Conservation (phyloP, 495 filamentous ascomycete species). For the Podospora sp. region DNA sequence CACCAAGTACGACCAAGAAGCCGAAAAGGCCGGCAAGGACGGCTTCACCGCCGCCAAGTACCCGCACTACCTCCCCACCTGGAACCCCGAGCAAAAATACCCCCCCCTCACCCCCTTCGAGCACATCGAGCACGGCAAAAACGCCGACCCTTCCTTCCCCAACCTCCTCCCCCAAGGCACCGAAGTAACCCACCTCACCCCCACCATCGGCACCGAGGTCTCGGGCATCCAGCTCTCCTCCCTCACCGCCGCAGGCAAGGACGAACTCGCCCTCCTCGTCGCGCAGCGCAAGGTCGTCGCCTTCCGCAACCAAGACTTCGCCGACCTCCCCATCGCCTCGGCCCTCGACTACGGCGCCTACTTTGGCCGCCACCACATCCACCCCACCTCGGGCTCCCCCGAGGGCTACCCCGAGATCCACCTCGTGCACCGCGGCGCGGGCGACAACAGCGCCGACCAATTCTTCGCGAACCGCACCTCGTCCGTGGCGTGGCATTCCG, state of each 20-base stretch:
- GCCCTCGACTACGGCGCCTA: slow-evolving; percentile 73
- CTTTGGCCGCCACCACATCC: slow-evolving; percentile 83
- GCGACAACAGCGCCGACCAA: slow-evolving; percentile 57
- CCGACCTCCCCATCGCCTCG: slow-evolving; percentile 68
- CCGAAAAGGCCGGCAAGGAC: slow-evolving; percentile 47
- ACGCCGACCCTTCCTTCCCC: slow-evolving; percentile 67
- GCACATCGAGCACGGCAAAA: slow-evolving; percentile 72
- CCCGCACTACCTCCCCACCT: slow-evolving; percentile 76
- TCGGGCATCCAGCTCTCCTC: slow-evolving; percentile 74
- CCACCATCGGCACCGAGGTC: slow-evolving; percentile 75
- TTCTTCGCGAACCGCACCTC: slow-evolving; percentile 67
- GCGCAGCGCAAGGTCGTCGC: slow-evolving; percentile 80
- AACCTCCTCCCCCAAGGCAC: slow-evolving; percentile 63
- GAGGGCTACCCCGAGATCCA: slow-evolving; percentile 74
- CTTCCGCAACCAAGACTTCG: slow-evolving; percentile 79
- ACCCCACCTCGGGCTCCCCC: slow-evolving; percentile 74
- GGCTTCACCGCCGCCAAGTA: slow-evolving; percentile 59
- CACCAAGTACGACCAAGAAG: slow-evolving; percentile 54
- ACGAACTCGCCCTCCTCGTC: slow-evolving; percentile 78
- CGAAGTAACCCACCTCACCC: slow-evolving; percentile 62
- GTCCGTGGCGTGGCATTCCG: slow-evolving; percentile 79
- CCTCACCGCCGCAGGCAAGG: slow-evolving; percentile 67
- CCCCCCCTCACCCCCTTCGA: slow-evolving; percentile 67
- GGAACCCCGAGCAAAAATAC: slow-evolving; percentile 64
- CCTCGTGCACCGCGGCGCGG: slow-evolving; percentile 73